Evolutionary conservation across 2,329 filamentous ascomycete species (phyloP).

Genomic region (Arthrinium phaeospermum): DNA sequence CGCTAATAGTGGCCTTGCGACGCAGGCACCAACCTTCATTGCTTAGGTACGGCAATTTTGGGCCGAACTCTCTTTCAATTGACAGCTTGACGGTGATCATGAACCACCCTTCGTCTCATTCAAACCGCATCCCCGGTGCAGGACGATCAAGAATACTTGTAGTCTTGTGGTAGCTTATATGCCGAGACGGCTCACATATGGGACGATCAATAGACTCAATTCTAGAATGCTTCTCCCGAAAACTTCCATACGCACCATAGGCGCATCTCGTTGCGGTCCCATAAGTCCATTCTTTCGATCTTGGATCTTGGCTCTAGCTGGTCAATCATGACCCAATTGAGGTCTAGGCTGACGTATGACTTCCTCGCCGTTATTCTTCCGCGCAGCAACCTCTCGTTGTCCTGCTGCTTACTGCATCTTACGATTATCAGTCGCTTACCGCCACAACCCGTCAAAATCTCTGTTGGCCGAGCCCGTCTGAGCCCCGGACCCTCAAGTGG

Average conservation of each 20-base stretch:
- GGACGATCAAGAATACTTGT: background rate
- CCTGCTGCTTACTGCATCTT: background rate
- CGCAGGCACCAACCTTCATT: conserved; percentile 7
- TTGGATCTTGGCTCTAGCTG: background rate
- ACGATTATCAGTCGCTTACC: background rate
- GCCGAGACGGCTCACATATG: background rate
- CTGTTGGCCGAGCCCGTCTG: background rate
- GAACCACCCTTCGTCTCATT: background rate
- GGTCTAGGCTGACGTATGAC: background rate
- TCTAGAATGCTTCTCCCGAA: background rate
- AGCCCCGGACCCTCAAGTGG: background rate
- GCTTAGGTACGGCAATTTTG: background rate
- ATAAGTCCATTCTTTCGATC: background rate
- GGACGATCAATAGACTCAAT: background rate
- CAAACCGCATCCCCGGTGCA: background rate
- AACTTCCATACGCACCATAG: background rate
- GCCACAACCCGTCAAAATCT: background rate
- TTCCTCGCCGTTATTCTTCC: background rate
- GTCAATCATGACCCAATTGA: background rate
- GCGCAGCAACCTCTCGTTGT: background rate
- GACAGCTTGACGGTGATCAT: background rate
- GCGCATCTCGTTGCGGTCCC: background rate
- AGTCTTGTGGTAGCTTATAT: no score
- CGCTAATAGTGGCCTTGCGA: conserved; percentile 1
- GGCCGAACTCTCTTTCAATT: background rate